These are phyloP conservation scores for Petunia secreta DNA, from an alignment of 257 asterid genomes.

Conservation along the genomic window DNA sequence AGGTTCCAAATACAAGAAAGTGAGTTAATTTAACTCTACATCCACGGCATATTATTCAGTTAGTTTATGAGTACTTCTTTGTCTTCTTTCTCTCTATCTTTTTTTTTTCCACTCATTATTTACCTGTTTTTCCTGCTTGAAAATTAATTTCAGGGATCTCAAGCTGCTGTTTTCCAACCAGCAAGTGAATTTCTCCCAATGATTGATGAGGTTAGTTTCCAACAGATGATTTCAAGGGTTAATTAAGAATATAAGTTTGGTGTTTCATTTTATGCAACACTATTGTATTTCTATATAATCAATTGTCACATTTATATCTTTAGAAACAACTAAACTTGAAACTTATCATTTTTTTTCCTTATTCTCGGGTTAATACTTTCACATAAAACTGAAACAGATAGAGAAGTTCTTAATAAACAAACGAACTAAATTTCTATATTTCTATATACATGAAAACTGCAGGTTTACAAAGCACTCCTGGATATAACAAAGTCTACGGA, in stretches of 20 bases:
- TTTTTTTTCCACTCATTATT: background rate
- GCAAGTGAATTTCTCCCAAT: slow-evolving; percentile 86
- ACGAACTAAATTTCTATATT: no score
- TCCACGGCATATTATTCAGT: background rate
- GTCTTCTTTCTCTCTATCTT: background rate
- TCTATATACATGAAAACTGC: background rate
- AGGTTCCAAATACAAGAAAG: slow-evolving; percentile 72
- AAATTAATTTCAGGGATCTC: slow-evolving; percentile 47
- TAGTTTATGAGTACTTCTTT: background rate
- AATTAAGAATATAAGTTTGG: no score
- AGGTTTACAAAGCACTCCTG: slow-evolving; percentile 71
- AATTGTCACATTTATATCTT: no score
- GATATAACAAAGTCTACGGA: slow-evolving; percentile 69
- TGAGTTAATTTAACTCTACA: slow-evolving; percentile 32
- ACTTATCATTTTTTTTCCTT: background rate
- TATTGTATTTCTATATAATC: no score
- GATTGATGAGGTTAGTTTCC: slow-evolving; percentile 64
- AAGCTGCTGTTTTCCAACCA: slow-evolving; percentile 74
- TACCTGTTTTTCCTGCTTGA: background rate
- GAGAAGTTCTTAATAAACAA: no score
- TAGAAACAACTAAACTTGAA: no score
- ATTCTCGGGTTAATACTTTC: no score
- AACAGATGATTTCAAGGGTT: no score
- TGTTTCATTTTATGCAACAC: no score
- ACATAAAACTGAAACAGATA: no score